Base-by-base conservation (phyloP, 768 basidiomycete genomes). In the Daedalea quercina region DNA sequence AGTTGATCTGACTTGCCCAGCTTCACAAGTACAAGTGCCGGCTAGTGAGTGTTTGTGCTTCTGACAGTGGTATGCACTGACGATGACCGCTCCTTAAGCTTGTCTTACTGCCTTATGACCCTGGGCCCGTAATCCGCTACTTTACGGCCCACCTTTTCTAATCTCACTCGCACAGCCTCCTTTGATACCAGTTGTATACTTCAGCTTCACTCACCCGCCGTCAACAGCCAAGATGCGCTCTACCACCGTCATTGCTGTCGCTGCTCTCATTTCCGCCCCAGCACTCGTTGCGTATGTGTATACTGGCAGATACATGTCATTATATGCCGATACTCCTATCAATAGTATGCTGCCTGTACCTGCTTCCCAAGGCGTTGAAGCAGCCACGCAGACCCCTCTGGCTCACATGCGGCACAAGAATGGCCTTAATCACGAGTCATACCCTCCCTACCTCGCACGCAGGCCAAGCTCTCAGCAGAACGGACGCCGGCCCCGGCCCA, bases 1-100 rank as follows among this genome's bases (percentile, higher is more conserved):
- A 47, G 46, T 47, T 34, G 44, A 44, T 31, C 31, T 34, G 46
- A 26, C 15, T 26, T 31, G 46, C 46, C 24, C 8, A 47, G 31
- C 46, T 47, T 47, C 46, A 26, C 46, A 34, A 47, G 46, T 47
- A 26, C 46, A 47, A n/a, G 46, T 47, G 31, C 46, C 19, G 46
- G 46, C 24, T 47, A 47, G 46, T 47, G 28, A 31, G 46, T 47
- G 23, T n/a, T 11, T 6, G 28, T 4, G 4, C 28, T 31, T 11
- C 6, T n/a, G n/a, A n/a, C n/a, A 11, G 6, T 46, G 4, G 6
- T 24, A 6, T 6, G 9, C 44, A 34, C 9, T 47, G 28, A 31
- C 28, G 11, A 31, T 26, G 46, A 47, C 46, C 22, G 17, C 4
- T 47, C 31, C 7, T 33, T 13, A 9, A 47, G 46, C 46, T 47